Conservation (phyloP, 2,329 filamentous ascomycete genomes). For the Beauveria sp. region DNA sequence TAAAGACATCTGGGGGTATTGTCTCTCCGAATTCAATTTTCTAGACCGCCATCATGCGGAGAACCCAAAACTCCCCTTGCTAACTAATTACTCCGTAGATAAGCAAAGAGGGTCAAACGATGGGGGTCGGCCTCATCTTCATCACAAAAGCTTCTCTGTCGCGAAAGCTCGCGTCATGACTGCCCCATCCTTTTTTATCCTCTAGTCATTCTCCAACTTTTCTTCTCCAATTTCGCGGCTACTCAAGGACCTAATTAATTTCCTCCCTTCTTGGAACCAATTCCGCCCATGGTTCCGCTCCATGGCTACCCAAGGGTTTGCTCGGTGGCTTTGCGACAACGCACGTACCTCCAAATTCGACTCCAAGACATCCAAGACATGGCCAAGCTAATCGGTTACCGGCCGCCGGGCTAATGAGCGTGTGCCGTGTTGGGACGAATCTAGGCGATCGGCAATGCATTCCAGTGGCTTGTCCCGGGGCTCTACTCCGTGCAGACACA, state of each 20-base stretch:
- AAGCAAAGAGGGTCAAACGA: not conserved
- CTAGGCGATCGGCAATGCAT: not conserved
- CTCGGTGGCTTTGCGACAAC: not conserved
- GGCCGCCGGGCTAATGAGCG: not conserved
- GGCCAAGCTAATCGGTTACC: not conserved
- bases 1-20: too few relatives aligned
- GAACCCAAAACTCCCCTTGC: not conserved
- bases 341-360: not conserved
- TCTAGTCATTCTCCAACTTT: not conserved
- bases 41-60: too few relatives aligned
- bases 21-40: not conserved
- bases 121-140: not conserved
- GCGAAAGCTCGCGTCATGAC: not conserved
- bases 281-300: not conserved
- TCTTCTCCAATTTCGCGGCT: slow-evolving; percentile 7
- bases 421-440: not conserved
- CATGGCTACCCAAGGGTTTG: slow-evolving; percentile 3
- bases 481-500: not conserved
- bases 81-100: not conserved
- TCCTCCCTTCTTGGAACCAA: not conserved
- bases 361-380: not conserved
- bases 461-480: not conserved
- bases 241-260: not conserved
- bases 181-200: not conserved
- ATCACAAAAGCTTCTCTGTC: not conserved